Base-by-base conservation (phyloP, 805 yeast species). In the Pichia cabralensis region DNA sequence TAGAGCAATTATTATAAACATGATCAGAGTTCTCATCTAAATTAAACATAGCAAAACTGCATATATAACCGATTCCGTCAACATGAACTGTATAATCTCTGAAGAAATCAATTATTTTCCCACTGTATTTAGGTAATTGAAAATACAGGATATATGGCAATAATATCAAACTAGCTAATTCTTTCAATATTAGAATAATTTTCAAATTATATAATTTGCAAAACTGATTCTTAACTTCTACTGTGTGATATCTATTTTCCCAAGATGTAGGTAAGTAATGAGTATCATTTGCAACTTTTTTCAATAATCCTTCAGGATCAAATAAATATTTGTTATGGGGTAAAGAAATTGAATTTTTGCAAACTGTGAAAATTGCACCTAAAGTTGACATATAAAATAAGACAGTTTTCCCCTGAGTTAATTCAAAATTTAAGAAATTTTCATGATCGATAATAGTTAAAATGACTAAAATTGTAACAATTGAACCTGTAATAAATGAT, bases 41-140 rank as follows among this genome's bases (percentile, higher is more conserved):
- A 45, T 84, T 80, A 58, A 92, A 92, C 77, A 84, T 83, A 2
- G 97, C 97, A 65, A 79, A 85, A 21, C 84, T 78, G 52, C 97
- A 89, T 25, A 92, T 95, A 50, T 88, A 80, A 0, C 98, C 99
- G 26, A 92, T 62, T 0, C 96, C 97, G 60, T 88, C 96, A 31
- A 88, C 84, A 53, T 89, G 92, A 10, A 86, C 77, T 10, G 95
- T 77, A 45, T 74, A 80, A 39, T 89, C 96, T 36, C 97, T 62
- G 55, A 89, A 84, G 50, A 92, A 92, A 51, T 92, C 97, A 22
- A 92, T 72, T 29, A 92, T 80, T 19, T 74, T 66, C 20, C 81
- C 88, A 11, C 89, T 64, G 18, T 75, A 68, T 33, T 69, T 68
- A 3, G 96, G 85, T 19, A 92, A 62, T 14, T 84, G 74, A 50